Conservation (phyloP, 345 rosid species). For the Anastatica hierochuntica region DNA sequence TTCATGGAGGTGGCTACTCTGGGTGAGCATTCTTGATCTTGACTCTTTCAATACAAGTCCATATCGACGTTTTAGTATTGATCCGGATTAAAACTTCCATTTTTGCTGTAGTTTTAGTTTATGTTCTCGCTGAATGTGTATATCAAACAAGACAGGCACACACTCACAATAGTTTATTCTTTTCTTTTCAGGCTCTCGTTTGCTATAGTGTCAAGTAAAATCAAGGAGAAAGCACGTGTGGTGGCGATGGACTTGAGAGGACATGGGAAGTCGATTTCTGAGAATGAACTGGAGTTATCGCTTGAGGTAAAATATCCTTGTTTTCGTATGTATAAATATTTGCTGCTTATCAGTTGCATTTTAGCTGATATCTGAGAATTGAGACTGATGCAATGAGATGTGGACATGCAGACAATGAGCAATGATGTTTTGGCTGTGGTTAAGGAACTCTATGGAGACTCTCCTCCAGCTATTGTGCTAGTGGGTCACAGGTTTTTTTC, state of each 20-base stretch:
- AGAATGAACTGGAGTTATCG: conserved; percentile 78
- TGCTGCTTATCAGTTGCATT: neutral
- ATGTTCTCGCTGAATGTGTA: neutral
- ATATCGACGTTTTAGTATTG: too few relatives aligned
- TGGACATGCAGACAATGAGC: conserved; percentile 84
- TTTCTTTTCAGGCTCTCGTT: conserved; percentile 62
- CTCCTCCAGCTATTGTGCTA: conserved; percentile 84
- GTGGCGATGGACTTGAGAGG: conserved; percentile 96
- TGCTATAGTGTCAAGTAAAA: conserved; percentile 58
- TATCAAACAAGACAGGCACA: neutral
- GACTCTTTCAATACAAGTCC: neutral
- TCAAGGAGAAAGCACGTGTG: conserved; percentile 82
- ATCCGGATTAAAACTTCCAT: too few relatives aligned
- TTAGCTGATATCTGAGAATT: neutral
- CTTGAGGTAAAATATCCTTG: conserved; percentile 44
- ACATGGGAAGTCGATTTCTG: conserved; percentile 75
- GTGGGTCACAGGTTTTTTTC: conserved; percentile 80
- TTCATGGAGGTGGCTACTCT: conserved; percentile 91
- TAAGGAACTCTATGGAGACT: conserved; percentile 76
- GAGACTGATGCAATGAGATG: conserved; percentile 5
- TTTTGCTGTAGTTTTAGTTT: neutral
- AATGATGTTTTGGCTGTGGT: conserved; percentile 66
- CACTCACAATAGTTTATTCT: neutral
- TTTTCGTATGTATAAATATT: neutral
- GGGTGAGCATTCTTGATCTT: conserved; percentile 42